Conservation (phyloP, 768 basidiomycete genomes). For the Tricholoma sp. region DNA sequence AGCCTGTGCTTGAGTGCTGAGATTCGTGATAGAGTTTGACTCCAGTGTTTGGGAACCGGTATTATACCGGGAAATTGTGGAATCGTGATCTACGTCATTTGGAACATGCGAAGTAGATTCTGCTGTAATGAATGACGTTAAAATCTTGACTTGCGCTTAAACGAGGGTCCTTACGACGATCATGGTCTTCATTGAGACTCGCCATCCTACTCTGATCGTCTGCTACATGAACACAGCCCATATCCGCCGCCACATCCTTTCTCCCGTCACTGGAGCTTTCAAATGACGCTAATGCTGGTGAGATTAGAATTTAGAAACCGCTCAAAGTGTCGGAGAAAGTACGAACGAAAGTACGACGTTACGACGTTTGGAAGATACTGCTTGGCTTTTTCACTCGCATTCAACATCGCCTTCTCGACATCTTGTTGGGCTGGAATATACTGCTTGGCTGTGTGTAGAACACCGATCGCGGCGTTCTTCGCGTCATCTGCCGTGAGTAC, state of each 20-base stretch:
- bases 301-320: no score
- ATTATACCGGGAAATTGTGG: neutral
- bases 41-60: neutral
- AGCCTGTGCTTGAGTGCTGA: constrained; percentile 11
- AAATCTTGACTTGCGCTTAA: no score
- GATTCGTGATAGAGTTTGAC: constrained; percentile 3
- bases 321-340: no score
- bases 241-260: neutral
- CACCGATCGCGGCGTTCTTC: constrained; percentile 1
- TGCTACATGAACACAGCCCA: neutral
- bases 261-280: no score
- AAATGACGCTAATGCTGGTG: no score
- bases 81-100: neutral
- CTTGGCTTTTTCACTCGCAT: constrained; percentile 15
- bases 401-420: constrained; percentile 15
- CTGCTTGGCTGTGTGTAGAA: constrained; percentile 13
- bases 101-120: neutral
- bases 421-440: constrained; percentile 18
- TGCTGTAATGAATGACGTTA: neutral
- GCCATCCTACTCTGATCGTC: neutral
- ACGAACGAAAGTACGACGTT: constrained; percentile 13
- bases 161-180: neutral
- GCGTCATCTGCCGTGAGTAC: neutral
- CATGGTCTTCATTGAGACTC: neutral
- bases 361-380: constrained; percentile 15